Evolutionary conservation across 2,329 filamentous ascomycete species (phyloP).

Genomic region (Thyridium curvatum): DNA sequence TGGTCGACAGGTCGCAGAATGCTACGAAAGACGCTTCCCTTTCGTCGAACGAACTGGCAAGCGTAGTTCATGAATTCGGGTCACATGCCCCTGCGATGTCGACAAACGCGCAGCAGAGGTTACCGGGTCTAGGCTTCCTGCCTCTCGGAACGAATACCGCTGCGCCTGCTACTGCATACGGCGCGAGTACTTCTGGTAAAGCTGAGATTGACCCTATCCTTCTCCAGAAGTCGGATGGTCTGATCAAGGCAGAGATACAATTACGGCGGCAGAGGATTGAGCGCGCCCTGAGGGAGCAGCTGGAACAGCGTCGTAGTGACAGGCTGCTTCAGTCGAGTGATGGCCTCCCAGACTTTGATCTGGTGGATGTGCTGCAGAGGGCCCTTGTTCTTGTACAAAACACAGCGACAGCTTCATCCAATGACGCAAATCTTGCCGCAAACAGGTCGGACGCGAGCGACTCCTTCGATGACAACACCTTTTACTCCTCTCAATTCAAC

Average conservation of each 20-base stretch:
- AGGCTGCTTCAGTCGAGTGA: constrained; percentile 39
- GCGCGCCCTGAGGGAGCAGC: constrained; percentile 67
- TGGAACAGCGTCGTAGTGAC: constrained; percentile 53
- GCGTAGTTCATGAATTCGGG: no score
- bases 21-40: no score
- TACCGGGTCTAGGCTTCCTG: no score
- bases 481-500: constrained; percentile 91
- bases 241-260: constrained; percentile 75
- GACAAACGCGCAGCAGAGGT: no score
- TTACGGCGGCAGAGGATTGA: constrained; percentile 79
- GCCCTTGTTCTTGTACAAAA: constrained; percentile 67
- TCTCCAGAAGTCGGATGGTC: constrained; percentile 77
- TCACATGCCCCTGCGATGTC: no score
- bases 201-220: constrained; percentile 76
- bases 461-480: constrained; percentile 88
- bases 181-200: constrained; percentile 30
- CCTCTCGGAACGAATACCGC: no score
- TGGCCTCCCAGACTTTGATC: constrained; percentile 58
- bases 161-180: no score
- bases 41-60: no score
- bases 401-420: constrained; percentile 52
- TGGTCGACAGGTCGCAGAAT: no score
- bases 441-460: constrained; percentile 47
- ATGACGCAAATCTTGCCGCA: constrained; percentile 47
- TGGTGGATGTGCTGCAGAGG: constrained; percentile 66